Percentiles rank a stretch among this genome's conserved stretches.
Evolutionary conservation across 257 asterid species (phyloP).

Genomic region (Solanum ahanhuiri): DNA sequence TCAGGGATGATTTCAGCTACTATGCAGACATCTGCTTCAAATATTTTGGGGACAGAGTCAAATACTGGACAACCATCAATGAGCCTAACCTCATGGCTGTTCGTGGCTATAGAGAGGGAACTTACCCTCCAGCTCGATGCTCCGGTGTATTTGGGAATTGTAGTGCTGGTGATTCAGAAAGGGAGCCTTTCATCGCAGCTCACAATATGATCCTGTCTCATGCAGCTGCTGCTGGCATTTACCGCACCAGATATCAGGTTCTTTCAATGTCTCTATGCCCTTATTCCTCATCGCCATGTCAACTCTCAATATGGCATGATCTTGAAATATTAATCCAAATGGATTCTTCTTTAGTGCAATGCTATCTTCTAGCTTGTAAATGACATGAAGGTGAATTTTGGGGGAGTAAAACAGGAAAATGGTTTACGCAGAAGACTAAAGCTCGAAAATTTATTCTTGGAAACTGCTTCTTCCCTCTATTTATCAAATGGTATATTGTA

Average conservation of each 20-base stretch:
- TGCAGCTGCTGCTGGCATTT: slow-evolving; percentile 35
- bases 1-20: slow-evolving; percentile 52
- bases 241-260: slow-evolving; percentile 47
- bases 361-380: not conserved
- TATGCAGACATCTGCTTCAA: slow-evolving; percentile 53
- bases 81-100: slow-evolving; percentile 51
- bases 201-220: slow-evolving; percentile 55
- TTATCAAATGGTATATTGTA: not conserved
- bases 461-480: not conserved
- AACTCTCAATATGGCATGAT: not conserved
- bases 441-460: not conserved
- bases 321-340: not conserved
- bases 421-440: not conserved
- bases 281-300: not conserved
- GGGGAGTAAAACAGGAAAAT: not conserved
- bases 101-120: slow-evolving; percentile 41
- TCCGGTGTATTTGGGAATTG: slow-evolving; percentile 42
- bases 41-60: slow-evolving; percentile 53
- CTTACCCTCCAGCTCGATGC: slow-evolving; percentile 49
- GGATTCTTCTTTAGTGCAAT: not conserved
- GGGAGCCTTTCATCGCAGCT: slow-evolving; percentile 52
- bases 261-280: not conserved
- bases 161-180: slow-evolving; percentile 36
- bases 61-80: slow-evolving; percentile 54
- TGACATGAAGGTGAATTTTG: not conserved